phyloP scores from a whole-genome alignment of 139 green algal species.

The Raphidocelis subcapitata region DNA sequence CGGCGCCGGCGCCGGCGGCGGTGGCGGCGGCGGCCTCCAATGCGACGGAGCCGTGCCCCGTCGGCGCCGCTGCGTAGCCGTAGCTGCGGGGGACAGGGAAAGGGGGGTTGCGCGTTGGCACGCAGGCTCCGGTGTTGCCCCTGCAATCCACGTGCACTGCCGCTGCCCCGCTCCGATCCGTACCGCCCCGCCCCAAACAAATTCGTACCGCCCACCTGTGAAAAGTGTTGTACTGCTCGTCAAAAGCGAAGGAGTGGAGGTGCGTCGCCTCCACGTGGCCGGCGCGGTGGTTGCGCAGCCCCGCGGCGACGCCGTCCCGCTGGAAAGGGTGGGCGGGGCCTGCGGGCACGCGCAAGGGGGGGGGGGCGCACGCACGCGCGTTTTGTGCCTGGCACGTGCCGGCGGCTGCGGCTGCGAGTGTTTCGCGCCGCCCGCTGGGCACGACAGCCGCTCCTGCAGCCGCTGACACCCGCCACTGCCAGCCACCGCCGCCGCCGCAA shows the following conservation, averaged over 20 bases:
- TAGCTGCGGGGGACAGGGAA: too few relatives aligned
- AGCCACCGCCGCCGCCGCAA: not conserved
- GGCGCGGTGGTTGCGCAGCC: slow-evolving; percentile 78
- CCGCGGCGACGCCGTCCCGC: slow-evolving; percentile 71
- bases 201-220: slow-evolving; percentile 27
- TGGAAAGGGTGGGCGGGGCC: slow-evolving; percentile 72
- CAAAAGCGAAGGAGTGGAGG: slow-evolving; percentile 73
- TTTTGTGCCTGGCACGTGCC: not conserved
- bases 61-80: slow-evolving; percentile 38
- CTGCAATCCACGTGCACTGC: not conserved
- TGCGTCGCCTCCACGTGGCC: slow-evolving; percentile 79
- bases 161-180: not conserved
- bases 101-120: slow-evolving; percentile 13
- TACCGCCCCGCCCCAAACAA: not conserved
- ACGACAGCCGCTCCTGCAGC: not conserved
- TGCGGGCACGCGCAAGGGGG: slow-evolving; percentile 4
- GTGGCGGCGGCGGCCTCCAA: too few relatives aligned
- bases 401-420: not conserved
- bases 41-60: slow-evolving; percentile 37
- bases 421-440: not conserved
- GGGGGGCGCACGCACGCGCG: not conserved
- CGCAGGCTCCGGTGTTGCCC: not conserved
- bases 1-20: slow-evolving; percentile 40
- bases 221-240: slow-evolving; percentile 93
- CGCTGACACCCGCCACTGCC: not conserved